Evolutionary conservation across 495 filamentous ascomycete genomes (phyloP), one percentile per base, ranked within the genome.

Genomic region (Talaromyces thailandensis): DNA sequence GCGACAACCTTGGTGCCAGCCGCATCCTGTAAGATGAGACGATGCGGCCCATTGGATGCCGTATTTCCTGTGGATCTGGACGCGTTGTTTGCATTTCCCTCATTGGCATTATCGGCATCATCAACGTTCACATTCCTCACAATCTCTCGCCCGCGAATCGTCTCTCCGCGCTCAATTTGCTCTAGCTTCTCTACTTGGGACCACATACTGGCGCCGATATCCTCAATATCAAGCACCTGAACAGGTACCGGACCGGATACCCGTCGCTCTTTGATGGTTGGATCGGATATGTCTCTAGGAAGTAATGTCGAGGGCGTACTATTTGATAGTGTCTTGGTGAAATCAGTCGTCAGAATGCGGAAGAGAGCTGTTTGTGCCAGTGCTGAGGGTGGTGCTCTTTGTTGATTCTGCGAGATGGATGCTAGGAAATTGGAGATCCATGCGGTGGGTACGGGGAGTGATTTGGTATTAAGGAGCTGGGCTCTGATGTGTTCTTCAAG

Each of bases 101-200:
- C 58, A 5, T 48, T 48, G 43, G 1, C 5, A 4, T 72, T 75
- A 5, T 73, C 70, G 1, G 75, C 79, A 3, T 76, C 76, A 7
- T 81, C 83, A 28, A 80, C 70, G 26, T 84, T 80, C 8, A 89
- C 74, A 1, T 88, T 81, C 2, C 93, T 81, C 16, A 98, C 84
- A 24, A 97, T 83, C 72, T 97, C 90, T 6, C 92, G 71, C 1
- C 94, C 94, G 26, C 87, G 82, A 9, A 87, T 90, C 37, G 82
- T 84, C 72, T 98, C 94, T 2, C 93, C 93, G 7, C 92, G 81
- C 70, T 92, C 89, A 8, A 85, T 76, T 51, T 88, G 85, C 71
- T 98, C 94, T 25, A 98, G 79, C 23, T 84, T 84, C 67, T 97
- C 93, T 43, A 96, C 83, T 67, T 96, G 90, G 66, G 88, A 86